Conservation (phyloP, 148 eudicot species). For the Camellia lanceoleosa region DNA sequence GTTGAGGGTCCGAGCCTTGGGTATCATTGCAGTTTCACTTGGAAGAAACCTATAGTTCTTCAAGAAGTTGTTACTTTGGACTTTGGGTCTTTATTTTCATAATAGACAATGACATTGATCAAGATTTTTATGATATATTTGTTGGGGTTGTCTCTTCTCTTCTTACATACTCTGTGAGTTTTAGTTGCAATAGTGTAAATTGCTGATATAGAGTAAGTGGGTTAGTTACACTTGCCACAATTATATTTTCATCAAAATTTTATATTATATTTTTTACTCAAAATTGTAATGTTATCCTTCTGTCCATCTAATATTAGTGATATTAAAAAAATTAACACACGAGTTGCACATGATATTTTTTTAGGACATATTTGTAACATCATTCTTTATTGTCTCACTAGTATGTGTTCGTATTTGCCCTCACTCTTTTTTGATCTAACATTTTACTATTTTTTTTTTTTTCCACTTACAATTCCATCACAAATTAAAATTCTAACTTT, state of each 20-base stretch:
- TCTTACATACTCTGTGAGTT: neutral
- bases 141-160: neutral
- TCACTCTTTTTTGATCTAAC: no score
- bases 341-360: no score
- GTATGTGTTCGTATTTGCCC: no score
- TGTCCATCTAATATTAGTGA: no score
- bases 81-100: neutral
- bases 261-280: neutral
- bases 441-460: no score
- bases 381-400: no score
- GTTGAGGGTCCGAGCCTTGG: conserved; percentile 7
- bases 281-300: no score
- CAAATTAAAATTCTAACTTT: no score
- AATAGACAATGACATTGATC: neutral
- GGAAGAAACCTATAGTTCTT: neutral
- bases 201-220: neutral
- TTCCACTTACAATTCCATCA: no score
- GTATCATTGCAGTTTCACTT: conserved; percentile 12
- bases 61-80: neutral
- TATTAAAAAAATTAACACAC: no score
- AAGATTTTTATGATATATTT: neutral
- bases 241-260: neutral
- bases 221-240: neutral
- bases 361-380: no score
- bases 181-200: neutral